Base-by-base conservation (phyloP, 495 filamentous ascomycete genomes). In the Sordaria brevicollis region DNA sequence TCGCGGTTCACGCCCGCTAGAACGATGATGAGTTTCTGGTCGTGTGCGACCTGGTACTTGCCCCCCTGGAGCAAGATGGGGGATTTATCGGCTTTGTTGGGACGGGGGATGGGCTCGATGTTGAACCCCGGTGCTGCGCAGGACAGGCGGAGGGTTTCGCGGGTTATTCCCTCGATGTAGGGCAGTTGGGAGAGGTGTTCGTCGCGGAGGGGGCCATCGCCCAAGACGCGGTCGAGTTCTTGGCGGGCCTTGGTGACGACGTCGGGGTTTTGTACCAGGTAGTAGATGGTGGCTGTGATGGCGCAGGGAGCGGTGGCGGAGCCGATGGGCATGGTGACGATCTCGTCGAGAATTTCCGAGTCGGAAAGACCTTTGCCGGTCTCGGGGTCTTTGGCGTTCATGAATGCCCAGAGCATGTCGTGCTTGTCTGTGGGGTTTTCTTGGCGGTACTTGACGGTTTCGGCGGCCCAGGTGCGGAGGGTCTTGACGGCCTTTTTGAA, bases 101-200 rank as follows among this genome's bases (percentile, higher is more conserved):
- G n/a, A 17, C 81, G 81, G 34, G 82, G 84, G 72, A 87, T 84
- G 2, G 84, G 83, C 71, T 90, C 83, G 29, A 85, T 81, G 75
- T 86, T 86, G 85, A 93, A 91, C 1, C 87, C 88, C 2, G 91
- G 90, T 0, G 90, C 90, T 1, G 89, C 84, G 41, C 85, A 85
- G 25, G 81, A 84, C 31, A 93, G 81, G 2, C 91, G 86, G 2
- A 92, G 81, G 0, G 91, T 86, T 76, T 92, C 91, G 3, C 86
- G 83, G 72, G 92, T 80, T 25, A 88, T 79, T 25, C 86, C 89
- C n/a, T 83, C 85, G 71, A 92, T 79, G 74, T 92, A 92, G 0
- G 81, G 79, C 7, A 93, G 79, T 70, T 88, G 85, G 1, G 82
- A 71, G 37, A 92, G 66, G 70, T 91, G 86, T 7, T 87, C 84